A percentile compares a stretch with the other conserved stretches of the same genome.
Conservation (phyloP, 208 protist species). For the Leishmania amazonensis region DNA sequence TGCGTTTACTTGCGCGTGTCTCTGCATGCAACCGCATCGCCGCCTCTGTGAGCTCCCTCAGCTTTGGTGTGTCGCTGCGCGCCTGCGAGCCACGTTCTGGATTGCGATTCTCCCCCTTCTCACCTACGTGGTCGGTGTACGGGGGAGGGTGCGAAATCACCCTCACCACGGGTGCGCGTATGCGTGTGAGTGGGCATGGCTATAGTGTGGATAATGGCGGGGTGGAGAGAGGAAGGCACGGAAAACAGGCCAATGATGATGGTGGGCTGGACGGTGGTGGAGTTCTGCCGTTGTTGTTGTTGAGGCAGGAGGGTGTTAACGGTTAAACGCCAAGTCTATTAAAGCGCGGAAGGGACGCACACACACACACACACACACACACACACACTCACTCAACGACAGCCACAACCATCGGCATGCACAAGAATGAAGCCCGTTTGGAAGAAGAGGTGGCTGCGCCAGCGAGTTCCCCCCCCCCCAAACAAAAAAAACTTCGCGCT, state of each 20-base stretch:
- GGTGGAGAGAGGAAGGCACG: neutral
- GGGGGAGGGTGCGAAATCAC: neutral
- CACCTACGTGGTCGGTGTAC: neutral
- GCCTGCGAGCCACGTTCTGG: neutral
- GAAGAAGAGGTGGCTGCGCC: neutral
- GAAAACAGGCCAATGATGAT: neutral
- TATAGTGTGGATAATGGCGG: neutral
- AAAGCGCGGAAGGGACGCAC: neutral
- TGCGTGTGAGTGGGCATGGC: neutral
- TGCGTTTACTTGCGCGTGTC: neutral
- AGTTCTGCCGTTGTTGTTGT: neutral
- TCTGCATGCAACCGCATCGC: neutral
- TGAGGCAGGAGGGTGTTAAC: neutral
- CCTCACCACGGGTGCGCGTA: neutral
- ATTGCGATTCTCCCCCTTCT: neutral
- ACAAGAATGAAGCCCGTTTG: neutral
- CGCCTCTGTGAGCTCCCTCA: neutral
- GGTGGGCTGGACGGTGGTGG: too few species aligned
- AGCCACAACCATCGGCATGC: neutral
- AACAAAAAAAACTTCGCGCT: too few species aligned
- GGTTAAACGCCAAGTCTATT: neutral
- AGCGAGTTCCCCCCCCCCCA: neutral
- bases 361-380: neutral
- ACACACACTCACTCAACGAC: neutral
- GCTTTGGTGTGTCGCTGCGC: neutral